Base-by-base conservation (phyloP, 2,329 filamentous ascomycete genomes). In the Periconia sp. region DNA sequence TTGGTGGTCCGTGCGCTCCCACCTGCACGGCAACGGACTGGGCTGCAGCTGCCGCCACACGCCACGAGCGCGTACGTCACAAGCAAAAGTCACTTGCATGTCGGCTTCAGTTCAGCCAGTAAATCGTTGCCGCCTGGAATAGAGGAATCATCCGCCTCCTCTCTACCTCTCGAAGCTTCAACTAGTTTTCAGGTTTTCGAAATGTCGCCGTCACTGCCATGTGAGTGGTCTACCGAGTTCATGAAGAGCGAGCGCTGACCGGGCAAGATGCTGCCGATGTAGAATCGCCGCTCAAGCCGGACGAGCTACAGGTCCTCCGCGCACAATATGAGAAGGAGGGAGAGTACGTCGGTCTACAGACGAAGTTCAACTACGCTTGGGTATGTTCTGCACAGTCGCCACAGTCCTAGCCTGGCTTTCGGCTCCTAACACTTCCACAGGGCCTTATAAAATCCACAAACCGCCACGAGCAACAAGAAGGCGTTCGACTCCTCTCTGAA, bases 281-380 rank as follows among this genome's bases (percentile, higher is more conserved):
- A 63, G 94, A 99, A 78, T 96, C 90, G 68, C 89, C 94, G 57
- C 82, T 99, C 52, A 95, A 94, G 74, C 84, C 89, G 43, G 88
- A 89, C 36, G 94, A 99, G 74, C 86, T 99, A 48, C 86, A 92
- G 71, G 94, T 97, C 51, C 81, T 99, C 40, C 89, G 92, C 54
- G 80, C 89, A 48, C 94, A 99, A 72, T 99, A 94, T 70, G 92
- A 97, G 69, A 96, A 96, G 69, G 94, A 99, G 75, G 94, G 92
- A 57, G 89, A 95, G 63, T 95, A 95, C 78, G 92, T 96, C 48
- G 92, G 92, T 47, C 83, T 99, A 28, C 94, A 99, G 73, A 99
- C 94, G 50, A 97, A 97, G 71, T 99, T 99, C 83, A 99, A 99
- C 84, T 97, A 92, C 72, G 92, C 94, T 68, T 99, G 94, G 94